Base-by-base conservation (phyloP, 1,284 basidiomycete genomes). In the Trichosporon inkin region DNA sequence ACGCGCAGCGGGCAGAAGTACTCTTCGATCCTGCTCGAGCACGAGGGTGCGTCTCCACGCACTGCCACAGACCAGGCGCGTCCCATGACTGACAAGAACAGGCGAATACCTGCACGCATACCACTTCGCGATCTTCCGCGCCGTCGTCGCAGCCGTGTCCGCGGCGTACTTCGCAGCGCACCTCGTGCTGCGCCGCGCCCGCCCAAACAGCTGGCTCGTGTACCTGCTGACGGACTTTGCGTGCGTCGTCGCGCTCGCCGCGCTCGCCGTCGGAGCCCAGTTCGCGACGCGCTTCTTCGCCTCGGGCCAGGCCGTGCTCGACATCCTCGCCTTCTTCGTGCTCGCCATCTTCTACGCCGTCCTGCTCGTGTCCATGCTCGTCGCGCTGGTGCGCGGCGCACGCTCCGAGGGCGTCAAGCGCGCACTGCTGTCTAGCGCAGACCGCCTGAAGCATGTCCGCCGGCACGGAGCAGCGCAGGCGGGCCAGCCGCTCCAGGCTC, bases 341-440 rank as follows among this genome's bases (percentile, higher is more conserved):
- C 44, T 49, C 44, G 44, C 44, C 24, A 32, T 49, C 44, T 49
- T 49, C 44, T 49, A 49, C 44, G 14, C 28, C 22, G 19, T 49
- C 11, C 44, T 49, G 24, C 11, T 49, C 22, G 22, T 28, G 14
- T 13, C 10, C 7, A 49, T 49, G 14, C 14, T 49, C 6, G 16
- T 49, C 14, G 44, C 28, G 44, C n/a, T 49, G 6, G 24, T 11
- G 44, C 44, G 44, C 24, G 44, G 44, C 16, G 44, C 24, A 5
- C 44, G 44, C 22, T 22, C 13, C 24, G 44, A 49, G n/a, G 44
- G 44, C 1, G 6, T n/a, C 24, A 49, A 16, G 24, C n/a, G 17
- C 24, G 22, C 44, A 3, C 28, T 49, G 6, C 28, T 16, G 22
- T n/a, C 14, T 22, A 32, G 22, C 24, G 44, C 28, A 13, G 44